A percentile compares a stretch with the other conserved stretches of the same genome.
These are phyloP conservation scores for Nakaseomyces delphensis DNA, from an alignment of 1,139 yeast genomes.

Conservation along the genomic window DNA sequence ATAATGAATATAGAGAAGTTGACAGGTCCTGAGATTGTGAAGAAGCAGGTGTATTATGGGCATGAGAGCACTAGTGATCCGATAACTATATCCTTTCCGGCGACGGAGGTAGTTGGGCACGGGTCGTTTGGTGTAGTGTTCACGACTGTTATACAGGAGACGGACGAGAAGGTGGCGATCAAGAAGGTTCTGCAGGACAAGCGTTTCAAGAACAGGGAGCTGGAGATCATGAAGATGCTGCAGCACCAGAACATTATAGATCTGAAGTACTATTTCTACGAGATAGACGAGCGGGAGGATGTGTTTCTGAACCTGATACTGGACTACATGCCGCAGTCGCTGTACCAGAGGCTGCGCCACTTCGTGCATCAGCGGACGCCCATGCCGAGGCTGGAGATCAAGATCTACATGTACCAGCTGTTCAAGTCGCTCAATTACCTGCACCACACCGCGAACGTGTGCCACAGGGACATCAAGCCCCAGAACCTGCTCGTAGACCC, in stretches of 20 bases:
- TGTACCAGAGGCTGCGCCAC: conserved; percentile 83
- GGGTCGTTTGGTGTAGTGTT: conserved; percentile 97
- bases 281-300: conserved; percentile 43
- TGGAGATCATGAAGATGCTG: conserved; percentile 88
- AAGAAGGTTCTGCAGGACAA: conserved; percentile 92
- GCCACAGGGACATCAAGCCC: conserved; percentile 97
- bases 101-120: conserved; percentile 75
- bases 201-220: conserved; percentile 90
- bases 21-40: conserved; percentile 6
- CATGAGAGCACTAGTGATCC: conserved; percentile 12
- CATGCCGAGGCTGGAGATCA: conserved; percentile 88
- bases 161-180: conserved; percentile 78
- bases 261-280: conserved; percentile 80
- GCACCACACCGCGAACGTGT: conserved; percentile 74
- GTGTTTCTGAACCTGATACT: conserved; percentile 80
- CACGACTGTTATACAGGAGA: conserved; percentile 70
- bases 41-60: conserved; percentile 7
- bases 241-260: conserved; percentile 79
- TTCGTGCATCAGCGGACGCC: conserved; percentile 60
- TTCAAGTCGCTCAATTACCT: conserved; percentile 86
- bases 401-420: conserved; percentile 83
- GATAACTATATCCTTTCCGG: conserved; percentile 32
- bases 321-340: conserved; percentile 90
- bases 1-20: conserved; percentile 2
- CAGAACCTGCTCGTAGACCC: conserved; percentile 90